Percentiles rank a stretch among this genome's conserved stretches.
phyloP scores from a whole-genome alignment of 225 moss, liverwort and hornwort genomes.

The Thuidium tamariscinum region DNA sequence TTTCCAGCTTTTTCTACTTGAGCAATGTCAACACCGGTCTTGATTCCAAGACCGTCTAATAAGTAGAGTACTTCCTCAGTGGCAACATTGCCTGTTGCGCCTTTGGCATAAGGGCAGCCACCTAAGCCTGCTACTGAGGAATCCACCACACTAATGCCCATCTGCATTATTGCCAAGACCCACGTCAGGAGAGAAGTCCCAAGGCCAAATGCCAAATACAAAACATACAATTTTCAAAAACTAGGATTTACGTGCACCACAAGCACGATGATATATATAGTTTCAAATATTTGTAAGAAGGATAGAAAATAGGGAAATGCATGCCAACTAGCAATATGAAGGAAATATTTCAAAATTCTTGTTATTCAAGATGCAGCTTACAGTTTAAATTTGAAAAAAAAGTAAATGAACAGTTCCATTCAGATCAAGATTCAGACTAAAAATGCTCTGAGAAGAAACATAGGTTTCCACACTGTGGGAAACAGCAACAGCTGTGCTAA shows the following conservation, averaged over 20 bases:
- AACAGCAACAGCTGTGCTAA: background rate
- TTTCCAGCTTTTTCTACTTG: constrained; percentile 61
- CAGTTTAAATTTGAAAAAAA: background rate
- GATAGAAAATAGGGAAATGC: background rate
- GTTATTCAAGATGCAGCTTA: background rate
- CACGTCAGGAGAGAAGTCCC: background rate
- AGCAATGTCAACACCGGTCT: constrained; percentile 62
- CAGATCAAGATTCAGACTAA: background rate
- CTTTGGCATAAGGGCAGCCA: constrained; percentile 90
- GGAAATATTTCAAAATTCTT: background rate
- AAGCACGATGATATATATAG: background rate
- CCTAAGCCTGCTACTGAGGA: constrained; percentile 90
- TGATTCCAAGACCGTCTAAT: constrained; percentile 69
- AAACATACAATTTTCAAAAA: background rate
- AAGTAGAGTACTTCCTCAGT: constrained; percentile 93
- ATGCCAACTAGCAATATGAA: background rate
- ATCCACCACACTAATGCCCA: constrained; percentile 88
- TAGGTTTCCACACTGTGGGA: background rate
- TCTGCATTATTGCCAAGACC: constrained; percentile 34
- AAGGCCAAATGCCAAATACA: background rate
- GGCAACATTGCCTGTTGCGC: constrained; percentile 91
- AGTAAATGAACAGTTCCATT: background rate
- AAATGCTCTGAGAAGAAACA: background rate
- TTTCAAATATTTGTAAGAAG: background rate
- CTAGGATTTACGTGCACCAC: background rate